A percentile compares a stretch with the other conserved stretches of the same genome.
Conservation (phyloP, 768 basidiomycete species). For the Boletus subparvulus region DNA sequence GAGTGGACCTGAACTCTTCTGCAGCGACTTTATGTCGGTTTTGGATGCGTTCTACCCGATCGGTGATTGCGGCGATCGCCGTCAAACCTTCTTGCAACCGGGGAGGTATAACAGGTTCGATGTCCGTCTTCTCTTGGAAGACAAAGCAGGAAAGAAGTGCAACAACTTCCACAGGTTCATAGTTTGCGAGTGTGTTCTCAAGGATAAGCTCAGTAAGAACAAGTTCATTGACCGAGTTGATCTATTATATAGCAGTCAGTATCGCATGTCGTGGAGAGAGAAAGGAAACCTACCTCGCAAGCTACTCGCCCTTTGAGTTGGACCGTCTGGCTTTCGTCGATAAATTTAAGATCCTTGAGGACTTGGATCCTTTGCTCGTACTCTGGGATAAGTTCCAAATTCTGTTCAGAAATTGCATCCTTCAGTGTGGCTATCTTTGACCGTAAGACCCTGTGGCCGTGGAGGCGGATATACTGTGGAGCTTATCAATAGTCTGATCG, state of each 20-base stretch:
- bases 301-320: conserved; percentile 95
- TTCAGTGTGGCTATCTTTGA: conserved; percentile 77
- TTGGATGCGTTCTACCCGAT: conserved; percentile 79
- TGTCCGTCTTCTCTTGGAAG: conserved; percentile 97
- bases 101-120: conserved; percentile 77
- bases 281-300: conserved; percentile 69
- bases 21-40: conserved; percentile 73
- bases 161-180: conserved; percentile 94
- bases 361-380: conserved; percentile 94
- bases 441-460: conserved; percentile 72
- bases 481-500: conserved; percentile 9
- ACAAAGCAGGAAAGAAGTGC: conserved; percentile 95
- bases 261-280: background rate
- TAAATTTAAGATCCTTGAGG: conserved; percentile 86
- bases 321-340: conserved; percentile 94
- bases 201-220: conserved; percentile 95
- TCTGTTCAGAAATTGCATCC: conserved; percentile 90
- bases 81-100: conserved; percentile 80
- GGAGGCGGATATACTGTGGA: conserved; percentile 69
- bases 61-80: conserved; percentile 73
- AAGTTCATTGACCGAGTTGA: conserved; percentile 97
- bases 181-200: conserved; percentile 88
- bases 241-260: conserved; percentile 47
- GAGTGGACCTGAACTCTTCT: conserved; percentile 72
- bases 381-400: conserved; percentile 93